Base-by-base conservation (phyloP, 2,329 filamentous ascomycete genomes). In the Pseudomassariella vexata region DNA sequence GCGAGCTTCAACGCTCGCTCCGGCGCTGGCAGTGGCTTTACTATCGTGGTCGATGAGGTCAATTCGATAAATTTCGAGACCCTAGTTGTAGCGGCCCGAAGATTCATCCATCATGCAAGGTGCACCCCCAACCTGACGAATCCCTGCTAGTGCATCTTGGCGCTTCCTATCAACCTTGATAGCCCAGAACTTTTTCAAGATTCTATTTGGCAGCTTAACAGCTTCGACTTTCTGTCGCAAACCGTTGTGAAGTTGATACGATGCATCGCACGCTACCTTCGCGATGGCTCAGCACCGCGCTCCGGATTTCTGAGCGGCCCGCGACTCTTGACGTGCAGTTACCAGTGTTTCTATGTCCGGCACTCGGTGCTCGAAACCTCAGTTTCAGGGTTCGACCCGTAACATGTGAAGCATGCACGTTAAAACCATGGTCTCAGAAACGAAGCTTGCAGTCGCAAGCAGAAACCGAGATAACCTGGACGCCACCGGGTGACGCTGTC, bases 311-410 rank as follows among this genome's bases (percentile, higher is more conserved):
- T 17, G 65, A 68, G 32, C 47, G 48, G 18, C 44, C 57, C 7
- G 34, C 51, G 18, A 30, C 35, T 32, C 46, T 58, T 18, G n/a
- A n/a, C n/a, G n/a, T n/a, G n/a, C 60, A 66, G 26, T 48, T 72
- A 21, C 68, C 68, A 15, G 37, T 65, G 1, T 73, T 68, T 41
- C 50, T 73, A 12, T 73, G 68, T 45, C 69, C 69, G 22, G 56
- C 60, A 4, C 42, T 65, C 26, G 59, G 44, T 51, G 54, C 19
- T 40, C 38, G 22, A 48, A 46, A 26, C 28, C 24, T 9, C 23
- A 34, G 30, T 19, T 18, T 17, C 9, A 15, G 31, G 5, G 28
- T 41, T 7, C 19, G 16, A 5, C 24, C 12, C 18, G 27, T 38
- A n/a, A 21, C 39, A 48, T 52, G 43, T 48, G 42, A 32, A 24